Percentiles rank a stretch among this genome's conserved stretches.
phyloP scores from a whole-genome alignment of 169 alveolate genomes.

The Miamiensis avidus region DNA sequence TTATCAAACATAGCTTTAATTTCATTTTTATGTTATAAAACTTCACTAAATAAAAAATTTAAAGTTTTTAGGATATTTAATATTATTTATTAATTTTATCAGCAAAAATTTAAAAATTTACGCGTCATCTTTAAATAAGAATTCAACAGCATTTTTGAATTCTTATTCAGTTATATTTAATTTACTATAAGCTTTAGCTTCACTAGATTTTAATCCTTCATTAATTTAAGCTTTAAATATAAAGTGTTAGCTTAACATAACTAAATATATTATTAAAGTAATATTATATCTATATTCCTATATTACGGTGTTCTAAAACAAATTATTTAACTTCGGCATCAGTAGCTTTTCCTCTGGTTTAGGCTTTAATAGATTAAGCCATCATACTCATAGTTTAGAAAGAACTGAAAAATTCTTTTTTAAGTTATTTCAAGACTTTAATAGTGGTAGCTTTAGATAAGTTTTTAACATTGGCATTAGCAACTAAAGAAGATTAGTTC shows the following conservation, averaged over 20 bases:
- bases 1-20: slow-evolving; percentile 13
- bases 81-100: too few relatives aligned
- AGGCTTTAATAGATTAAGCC: neutral
- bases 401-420: neutral
- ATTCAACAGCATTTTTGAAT: neutral
- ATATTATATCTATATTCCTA: too few relatives aligned
- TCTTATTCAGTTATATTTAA: neutral
- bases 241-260: too few relatives aligned
- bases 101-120: too few relatives aligned
- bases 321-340: neutral
- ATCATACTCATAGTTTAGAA: neutral
- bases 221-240: neutral
- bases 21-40: neutral
- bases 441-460: neutral
- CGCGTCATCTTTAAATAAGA: neutral
- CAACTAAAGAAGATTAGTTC: neutral
- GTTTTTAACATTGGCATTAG: neutral
- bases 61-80: neutral
- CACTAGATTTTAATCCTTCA: neutral
- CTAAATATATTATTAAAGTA: too few relatives aligned
- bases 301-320: neutral
- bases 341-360: neutral
- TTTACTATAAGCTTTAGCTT: neutral
- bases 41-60: neutral
- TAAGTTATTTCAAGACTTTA: neutral